These are phyloP conservation scores for Vanilla planifolia DNA, from an alignment of 106 monocot species.

Conservation along the genomic window DNA sequence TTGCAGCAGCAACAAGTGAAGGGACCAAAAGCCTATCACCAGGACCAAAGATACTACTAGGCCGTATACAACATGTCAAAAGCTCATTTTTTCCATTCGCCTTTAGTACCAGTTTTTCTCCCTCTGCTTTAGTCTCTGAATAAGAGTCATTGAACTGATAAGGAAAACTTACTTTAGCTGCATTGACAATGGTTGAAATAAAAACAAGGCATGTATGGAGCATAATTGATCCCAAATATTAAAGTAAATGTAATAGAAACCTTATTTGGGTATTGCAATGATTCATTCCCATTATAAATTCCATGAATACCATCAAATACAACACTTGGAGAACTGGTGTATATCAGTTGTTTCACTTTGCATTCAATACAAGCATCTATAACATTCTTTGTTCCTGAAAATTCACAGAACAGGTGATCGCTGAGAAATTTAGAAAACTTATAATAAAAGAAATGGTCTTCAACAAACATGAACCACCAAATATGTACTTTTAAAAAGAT, in stretches of 20 bases:
- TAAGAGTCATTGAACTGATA: slow-evolving; percentile 95
- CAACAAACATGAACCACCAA: not conserved
- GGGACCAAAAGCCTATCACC: slow-evolving; percentile 90
- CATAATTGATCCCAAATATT: not conserved
- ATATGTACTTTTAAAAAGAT: not conserved
- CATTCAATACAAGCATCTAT: slow-evolving; percentile 89
- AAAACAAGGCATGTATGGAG: not conserved
- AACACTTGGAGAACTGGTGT: slow-evolving; percentile 97
- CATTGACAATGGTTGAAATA: not conserved
- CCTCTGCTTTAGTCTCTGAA: slow-evolving; percentile 96
- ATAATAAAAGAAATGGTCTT: not conserved
- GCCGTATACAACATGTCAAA: slow-evolving; percentile 89
- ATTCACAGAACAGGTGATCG: not conserved
- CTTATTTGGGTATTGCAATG: slow-evolving; percentile 76
- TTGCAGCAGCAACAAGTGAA: slow-evolving; percentile 79
- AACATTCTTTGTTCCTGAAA: slow-evolving; percentile 89
- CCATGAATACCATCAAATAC: slow-evolving; percentile 92
- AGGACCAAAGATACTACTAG: slow-evolving; percentile 98
- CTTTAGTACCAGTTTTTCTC: slow-evolving; percentile 74
- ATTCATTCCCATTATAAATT: slow-evolving; percentile 66
- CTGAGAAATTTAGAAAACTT: not conserved
- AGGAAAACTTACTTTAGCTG: not conserved
- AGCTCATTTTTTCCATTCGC: slow-evolving; percentile 84
- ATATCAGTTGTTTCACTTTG: slow-evolving; percentile 86
- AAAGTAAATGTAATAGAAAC: slow-evolving; percentile 18